Percentiles rank a stretch among this genome's conserved stretches.
Conservation (phyloP, 352 stramenopile genomes). For the Pythium coloratum region DNA sequence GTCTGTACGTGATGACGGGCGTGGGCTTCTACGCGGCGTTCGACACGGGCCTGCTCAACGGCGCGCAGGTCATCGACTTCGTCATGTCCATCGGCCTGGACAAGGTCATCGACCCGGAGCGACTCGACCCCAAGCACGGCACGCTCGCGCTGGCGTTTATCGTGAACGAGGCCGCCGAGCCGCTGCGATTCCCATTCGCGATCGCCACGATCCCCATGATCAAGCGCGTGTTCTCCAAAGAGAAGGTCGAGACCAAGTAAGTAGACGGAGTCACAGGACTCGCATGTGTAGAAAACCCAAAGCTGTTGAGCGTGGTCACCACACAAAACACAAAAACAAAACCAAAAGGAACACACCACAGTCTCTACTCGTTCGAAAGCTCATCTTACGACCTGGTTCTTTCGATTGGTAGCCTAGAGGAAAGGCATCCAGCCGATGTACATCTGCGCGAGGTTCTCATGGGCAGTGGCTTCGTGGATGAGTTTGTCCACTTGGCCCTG, state of each 20-base stretch:
- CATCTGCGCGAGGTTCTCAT: slow-evolving; percentile 94
- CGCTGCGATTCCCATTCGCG: slow-evolving; percentile 84
- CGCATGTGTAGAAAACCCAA: neutral
- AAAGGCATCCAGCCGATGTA: slow-evolving; percentile 96
- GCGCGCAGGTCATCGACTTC: slow-evolving; percentile 81
- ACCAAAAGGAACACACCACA: neutral
- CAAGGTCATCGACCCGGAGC: slow-evolving; percentile 66
- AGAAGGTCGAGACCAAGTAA: slow-evolving; percentile 19
- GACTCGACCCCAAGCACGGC: slow-evolving; percentile 82
- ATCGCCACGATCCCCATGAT: slow-evolving; percentile 79
- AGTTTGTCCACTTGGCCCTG: slow-evolving; percentile 93
- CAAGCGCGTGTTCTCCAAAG: slow-evolving; percentile 66
- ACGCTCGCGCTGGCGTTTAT: slow-evolving; percentile 86
- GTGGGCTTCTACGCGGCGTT: slow-evolving; percentile 80
- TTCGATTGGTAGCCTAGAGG: slow-evolving; percentile 36
- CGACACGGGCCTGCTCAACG: slow-evolving; percentile 64
- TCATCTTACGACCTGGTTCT: neutral
- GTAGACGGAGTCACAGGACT: neutral
- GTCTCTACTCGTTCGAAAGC: neutral
- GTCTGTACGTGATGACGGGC: slow-evolving; percentile 69
- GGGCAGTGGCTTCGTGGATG: slow-evolving; percentile 91
- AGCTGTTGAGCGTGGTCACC: neutral
- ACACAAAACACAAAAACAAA: slow-evolving; percentile 1
- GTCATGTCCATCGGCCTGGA: slow-evolving; percentile 82
- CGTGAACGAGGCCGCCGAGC: slow-evolving; percentile 85